Evolutionary conservation across 1,284 basidiomycete species (phyloP).

Genomic region (Cryptococcus depauperatus): DNA sequence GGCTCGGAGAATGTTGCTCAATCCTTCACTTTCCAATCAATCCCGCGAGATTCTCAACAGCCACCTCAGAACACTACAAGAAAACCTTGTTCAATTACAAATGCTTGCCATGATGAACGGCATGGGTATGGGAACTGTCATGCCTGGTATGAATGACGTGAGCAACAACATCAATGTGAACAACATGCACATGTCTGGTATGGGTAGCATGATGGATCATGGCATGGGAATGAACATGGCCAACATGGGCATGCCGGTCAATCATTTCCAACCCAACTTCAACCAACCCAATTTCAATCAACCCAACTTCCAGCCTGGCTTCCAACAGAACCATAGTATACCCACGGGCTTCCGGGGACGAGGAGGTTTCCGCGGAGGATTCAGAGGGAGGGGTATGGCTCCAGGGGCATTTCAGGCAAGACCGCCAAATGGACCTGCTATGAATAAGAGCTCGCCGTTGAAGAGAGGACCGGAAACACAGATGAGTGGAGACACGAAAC

Average conservation of each 20-base stretch:
- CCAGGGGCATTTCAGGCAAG: constrained; percentile 1
- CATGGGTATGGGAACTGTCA: constrained; percentile 16
- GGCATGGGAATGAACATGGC: constrained; percentile 1
- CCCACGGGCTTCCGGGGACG: constrained; percentile 2
- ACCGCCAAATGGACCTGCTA: background rate
- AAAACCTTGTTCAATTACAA: constrained; percentile 38
- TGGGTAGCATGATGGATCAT: constrained; percentile 6
- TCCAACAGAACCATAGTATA: no score
- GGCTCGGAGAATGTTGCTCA: constrained; percentile 30
- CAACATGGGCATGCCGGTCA: no score
- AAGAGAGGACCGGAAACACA: constrained; percentile 5
- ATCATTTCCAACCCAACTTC: no score
- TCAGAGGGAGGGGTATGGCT: constrained; percentile 2
- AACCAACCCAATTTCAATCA: no score
- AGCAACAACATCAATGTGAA: background rate
- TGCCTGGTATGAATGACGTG: constrained; percentile 7
- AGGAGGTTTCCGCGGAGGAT: constrained; percentile 4
- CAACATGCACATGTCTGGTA: constrained; percentile 4
- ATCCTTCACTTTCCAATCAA: constrained; percentile 4
- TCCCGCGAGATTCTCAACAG: constrained; percentile 17
- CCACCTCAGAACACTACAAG: constrained; percentile 32
- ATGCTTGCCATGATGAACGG: constrained; percentile 28
- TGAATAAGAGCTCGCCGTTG: no score
- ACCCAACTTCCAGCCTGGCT: no score
- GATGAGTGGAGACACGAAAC: constrained; percentile 5